These are phyloP conservation scores for Sonneratia alba DNA, from an alignment of 345 rosid genomes.

Conservation along the genomic window DNA sequence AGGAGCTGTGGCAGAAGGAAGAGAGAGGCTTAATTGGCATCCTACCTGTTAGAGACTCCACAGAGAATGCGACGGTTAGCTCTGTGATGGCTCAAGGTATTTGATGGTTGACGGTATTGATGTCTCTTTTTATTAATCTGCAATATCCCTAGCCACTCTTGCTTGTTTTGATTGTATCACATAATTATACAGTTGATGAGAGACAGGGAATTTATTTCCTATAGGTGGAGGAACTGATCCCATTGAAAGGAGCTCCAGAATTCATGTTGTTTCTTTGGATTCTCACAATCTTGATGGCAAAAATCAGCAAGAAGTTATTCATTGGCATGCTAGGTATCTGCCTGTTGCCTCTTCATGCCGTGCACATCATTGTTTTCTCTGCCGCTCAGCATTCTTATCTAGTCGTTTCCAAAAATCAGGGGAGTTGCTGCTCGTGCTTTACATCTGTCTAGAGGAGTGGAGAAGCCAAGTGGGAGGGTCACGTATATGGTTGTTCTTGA, in stretches of 20 bases:
- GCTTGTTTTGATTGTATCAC: neutral
- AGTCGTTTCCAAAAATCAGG: constrained; percentile 28
- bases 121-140: neutral
- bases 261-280: constrained; percentile 52
- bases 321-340: constrained; percentile 80
- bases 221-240: constrained; percentile 62
- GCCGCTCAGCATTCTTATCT: neutral
- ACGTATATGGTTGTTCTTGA: constrained; percentile 96
- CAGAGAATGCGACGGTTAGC: constrained; percentile 43
- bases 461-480: constrained; percentile 98
- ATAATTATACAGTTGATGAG: constrained; percentile 2
- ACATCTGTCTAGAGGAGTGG: constrained; percentile 97
- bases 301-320: constrained; percentile 68
- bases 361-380: neutral
- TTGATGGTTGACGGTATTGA: neutral
- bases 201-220: neutral
- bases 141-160: constrained; percentile 6
- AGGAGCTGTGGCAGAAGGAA: constrained; percentile 97
- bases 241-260: constrained; percentile 46
- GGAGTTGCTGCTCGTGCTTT: constrained; percentile 98
- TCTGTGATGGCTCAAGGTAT: constrained; percentile 49
- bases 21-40: constrained; percentile 94
- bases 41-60: constrained; percentile 84
- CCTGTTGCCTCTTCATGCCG: neutral
- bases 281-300: constrained; percentile 72